Evolutionary conservation across 495 filamentous ascomycete species (phyloP).

Genomic region (Penicillium longicatenatum): DNA sequence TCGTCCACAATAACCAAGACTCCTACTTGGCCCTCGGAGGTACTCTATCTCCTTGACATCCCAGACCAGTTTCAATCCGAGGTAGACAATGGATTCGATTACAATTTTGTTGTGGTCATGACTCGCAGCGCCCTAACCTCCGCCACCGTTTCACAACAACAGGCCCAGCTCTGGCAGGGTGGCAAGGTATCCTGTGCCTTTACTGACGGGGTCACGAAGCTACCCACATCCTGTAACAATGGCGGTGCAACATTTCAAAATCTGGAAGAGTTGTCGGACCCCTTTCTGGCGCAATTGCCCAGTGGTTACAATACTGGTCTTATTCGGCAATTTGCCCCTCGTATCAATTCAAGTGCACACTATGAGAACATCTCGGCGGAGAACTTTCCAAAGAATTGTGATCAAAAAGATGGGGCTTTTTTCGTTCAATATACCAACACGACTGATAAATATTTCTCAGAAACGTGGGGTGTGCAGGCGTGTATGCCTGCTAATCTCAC

Average conservation of each 20-base stretch:
- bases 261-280: constrained; percentile 14
- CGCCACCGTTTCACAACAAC: background rate
- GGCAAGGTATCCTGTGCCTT: background rate
- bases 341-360: constrained; percentile 29
- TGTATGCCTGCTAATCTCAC: constrained; percentile 28
- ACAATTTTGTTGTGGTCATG: background rate
- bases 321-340: constrained; percentile 29
- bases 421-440: constrained; percentile 18
- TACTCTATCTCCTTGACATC: background rate
- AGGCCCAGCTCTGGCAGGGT: background rate
- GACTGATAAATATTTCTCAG: background rate
- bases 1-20: constrained; percentile 19
- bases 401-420: constrained; percentile 16
- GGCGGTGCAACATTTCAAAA: background rate
- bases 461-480: constrained; percentile 17
- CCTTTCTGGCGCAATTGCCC: constrained; percentile 20
- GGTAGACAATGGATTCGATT: background rate
- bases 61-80: background rate
- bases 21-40: constrained; percentile 11
- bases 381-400: constrained; percentile 25
- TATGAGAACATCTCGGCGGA: constrained; percentile 20
- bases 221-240: background rate
- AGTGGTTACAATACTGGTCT: constrained; percentile 26
- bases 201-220: background rate
- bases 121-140: background rate